Percentiles rank a stretch among this genome's conserved stretches.
Evolutionary conservation across 1,284 basidiomycete species (phyloP).

Genomic region (Moesziomyces aphidis): DNA sequence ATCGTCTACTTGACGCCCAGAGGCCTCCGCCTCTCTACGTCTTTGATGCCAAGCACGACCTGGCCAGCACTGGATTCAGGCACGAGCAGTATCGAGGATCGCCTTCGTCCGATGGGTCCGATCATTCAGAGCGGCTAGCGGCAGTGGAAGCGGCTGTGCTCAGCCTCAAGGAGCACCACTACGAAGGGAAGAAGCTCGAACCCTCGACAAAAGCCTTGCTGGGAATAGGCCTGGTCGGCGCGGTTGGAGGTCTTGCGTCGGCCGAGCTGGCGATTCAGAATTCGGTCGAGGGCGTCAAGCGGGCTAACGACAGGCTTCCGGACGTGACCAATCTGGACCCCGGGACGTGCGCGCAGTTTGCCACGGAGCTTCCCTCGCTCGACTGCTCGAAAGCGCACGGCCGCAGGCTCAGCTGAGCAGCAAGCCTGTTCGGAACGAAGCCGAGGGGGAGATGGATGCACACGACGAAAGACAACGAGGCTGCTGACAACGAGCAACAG

Average conservation of each 20-base stretch:
- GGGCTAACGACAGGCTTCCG: background rate
- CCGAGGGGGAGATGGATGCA: too few species aligned
- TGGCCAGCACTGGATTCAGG: background rate
- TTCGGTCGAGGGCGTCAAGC: conserved; percentile 6
- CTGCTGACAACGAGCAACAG: too few species aligned
- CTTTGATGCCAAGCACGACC: background rate
- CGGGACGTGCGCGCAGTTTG: conserved; percentile 2
- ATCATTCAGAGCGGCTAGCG: conserved; percentile 2
- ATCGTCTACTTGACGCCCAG: background rate
- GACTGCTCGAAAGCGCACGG: conserved; percentile 10
- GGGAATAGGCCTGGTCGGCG: background rate
- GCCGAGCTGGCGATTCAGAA: conserved; percentile 15
- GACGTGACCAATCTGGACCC: conserved; percentile 7
- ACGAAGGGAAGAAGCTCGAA: conserved; percentile 2
- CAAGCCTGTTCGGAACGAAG: too few species aligned
- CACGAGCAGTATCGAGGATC: background rate
- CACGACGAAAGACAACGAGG: too few species aligned
- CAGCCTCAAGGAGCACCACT: conserved; percentile 10
- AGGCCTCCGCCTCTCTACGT: background rate
- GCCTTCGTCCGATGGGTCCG: background rate
- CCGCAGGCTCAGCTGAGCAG: background rate
- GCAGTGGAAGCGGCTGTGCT: conserved; percentile 5
- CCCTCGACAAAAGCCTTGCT: conserved; percentile 8
- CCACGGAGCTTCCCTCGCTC: background rate
- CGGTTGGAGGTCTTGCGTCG: background rate